Evolutionary conservation across 1,139 yeast genomes (phyloP), one percentile per base, ranked within the genome.

Genomic region (Kurtzmaniella quercitrusa): DNA sequence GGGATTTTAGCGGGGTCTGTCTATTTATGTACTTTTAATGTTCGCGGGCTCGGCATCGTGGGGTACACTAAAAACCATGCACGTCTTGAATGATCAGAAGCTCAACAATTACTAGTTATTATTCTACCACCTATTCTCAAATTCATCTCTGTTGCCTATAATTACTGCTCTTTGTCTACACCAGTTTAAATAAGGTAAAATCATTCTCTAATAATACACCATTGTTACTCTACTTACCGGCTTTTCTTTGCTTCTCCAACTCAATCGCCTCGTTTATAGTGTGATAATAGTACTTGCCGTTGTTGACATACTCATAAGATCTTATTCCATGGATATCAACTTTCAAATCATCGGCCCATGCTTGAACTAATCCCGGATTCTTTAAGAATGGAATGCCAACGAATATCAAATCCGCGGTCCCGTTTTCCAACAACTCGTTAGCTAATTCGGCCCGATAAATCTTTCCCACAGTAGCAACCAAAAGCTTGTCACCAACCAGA

Each of bases 401-500:
- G n/a, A 77, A 55, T 4, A 73, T 69, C 31, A 77, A 49, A 55
- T 80, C 85, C 43, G 75, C 67, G 10, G 49, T 51, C 2, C 74
- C 76, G 7, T 65, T 55, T 46, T 70, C 73, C 4, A 79, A 29
- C 21, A 68, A 60, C n/a, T 63, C 55, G 43, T 72, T 69, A 9
- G 77, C 74, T 16, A 57, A 51, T 16, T 55, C 49, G 1, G 67
- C 65, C 19, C 60, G 61, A 38, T 60, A 56, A 40, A 79, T 60
- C 11, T 65, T 64, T 15, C 82, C 82, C 38, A 79, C 82, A 25
- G 75, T 57, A 3, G 79, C 68, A 27, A 80, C 69, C 0, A 69
- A 40, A 4, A 67, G 56, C 40, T 57, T 62, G 43, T 69, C 72
- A 33, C 78, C 79, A 39, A 73, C 66, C 12, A 65, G 69, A 36